Percentiles rank a stretch among this genome's conserved stretches.
Conservation (phyloP, 768 basidiomycete genomes). For the Candolleomyces eurysporus region DNA sequence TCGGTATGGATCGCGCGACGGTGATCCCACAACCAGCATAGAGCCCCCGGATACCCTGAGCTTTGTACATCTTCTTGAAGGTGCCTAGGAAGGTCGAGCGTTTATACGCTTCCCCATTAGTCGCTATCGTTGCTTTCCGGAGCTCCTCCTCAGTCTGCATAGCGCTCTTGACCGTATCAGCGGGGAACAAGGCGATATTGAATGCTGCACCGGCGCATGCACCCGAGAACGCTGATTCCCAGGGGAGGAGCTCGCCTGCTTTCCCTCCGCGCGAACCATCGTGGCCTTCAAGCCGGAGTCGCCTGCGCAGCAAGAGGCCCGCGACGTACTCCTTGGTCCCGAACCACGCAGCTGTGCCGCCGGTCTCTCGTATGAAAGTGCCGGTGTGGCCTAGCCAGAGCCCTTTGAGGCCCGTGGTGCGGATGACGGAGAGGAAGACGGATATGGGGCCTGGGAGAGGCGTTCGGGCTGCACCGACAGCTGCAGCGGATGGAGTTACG, state of each 20-base stretch:
- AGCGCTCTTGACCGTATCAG: slow-evolving; percentile 86
- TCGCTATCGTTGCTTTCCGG: slow-evolving; percentile 29
- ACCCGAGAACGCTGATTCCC: slow-evolving; percentile 79
- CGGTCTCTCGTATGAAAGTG: slow-evolving; percentile 90
- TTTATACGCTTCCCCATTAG: slow-evolving; percentile 29
- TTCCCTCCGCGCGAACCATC: background rate
- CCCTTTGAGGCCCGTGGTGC: slow-evolving; percentile 69
- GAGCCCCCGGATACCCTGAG: slow-evolving; percentile 76
- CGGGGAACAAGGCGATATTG: slow-evolving; percentile 83
- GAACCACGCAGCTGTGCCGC: slow-evolving; percentile 92
- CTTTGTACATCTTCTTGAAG: slow-evolving; percentile 66
- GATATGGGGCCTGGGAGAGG: slow-evolving; percentile 71
- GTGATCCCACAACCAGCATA: slow-evolving; percentile 96
- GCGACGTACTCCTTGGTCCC: slow-evolving; percentile 79
- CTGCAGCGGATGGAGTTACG: slow-evolving; percentile 12
- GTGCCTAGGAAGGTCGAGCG: slow-evolving; percentile 48
- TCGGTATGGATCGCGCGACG: slow-evolving; percentile 78
- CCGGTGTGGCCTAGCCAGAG: slow-evolving; percentile 98
- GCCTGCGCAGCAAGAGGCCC: slow-evolving; percentile 53
- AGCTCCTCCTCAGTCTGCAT: slow-evolving; percentile 90
- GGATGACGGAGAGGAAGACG: slow-evolving; percentile 62
- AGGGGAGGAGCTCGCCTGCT: slow-evolving; percentile 45
- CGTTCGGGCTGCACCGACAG: slow-evolving; percentile 12
- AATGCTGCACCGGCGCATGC: slow-evolving; percentile 78
- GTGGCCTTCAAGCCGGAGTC: slow-evolving; percentile 25